These are phyloP conservation scores for Fomitopsis pulvina DNA, from an alignment of 768 basidiomycete genomes.

Conservation along the genomic window DNA sequence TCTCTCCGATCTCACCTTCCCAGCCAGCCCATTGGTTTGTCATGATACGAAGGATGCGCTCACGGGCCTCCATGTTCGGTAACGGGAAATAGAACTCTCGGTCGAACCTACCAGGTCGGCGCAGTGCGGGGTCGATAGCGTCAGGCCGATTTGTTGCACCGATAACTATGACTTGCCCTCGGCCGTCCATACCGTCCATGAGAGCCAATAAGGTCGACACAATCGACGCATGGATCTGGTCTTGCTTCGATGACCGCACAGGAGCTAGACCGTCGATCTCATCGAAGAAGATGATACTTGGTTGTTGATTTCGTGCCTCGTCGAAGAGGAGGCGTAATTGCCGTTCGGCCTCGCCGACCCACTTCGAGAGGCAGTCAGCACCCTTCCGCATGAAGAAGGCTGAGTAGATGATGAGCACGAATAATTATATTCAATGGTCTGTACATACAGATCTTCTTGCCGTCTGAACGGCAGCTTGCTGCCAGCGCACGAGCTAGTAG, in stretches of 20 bases:
- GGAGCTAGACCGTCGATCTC: conserved; percentile 99
- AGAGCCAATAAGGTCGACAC: conserved; percentile 92
- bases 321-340: conserved; percentile 94
- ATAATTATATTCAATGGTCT: background rate
- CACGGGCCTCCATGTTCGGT: conserved; percentile 76
- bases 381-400: conserved; percentile 99
- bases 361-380: conserved; percentile 95
- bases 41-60: conserved; percentile 87
- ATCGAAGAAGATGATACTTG: conserved; percentile 98
- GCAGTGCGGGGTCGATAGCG: conserved; percentile 92
- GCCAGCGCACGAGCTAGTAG: conserved; percentile 91
- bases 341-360: conserved; percentile 98
- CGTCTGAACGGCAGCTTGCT: conserved; percentile 82
- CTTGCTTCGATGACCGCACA: conserved; percentile 96
- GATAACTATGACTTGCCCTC: conserved; percentile 95
- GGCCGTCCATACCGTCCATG: conserved; percentile 99
- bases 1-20: conserved; percentile 44
- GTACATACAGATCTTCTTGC: conserved; percentile 77
- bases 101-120: conserved; percentile 94
- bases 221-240: conserved; percentile 97
- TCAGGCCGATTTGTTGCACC: conserved; percentile 98
- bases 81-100: conserved; percentile 97
- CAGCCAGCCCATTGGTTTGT: conserved; percentile 87
- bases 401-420: conserved; percentile 22
- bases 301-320: conserved; percentile 87